phyloP scores from a whole-genome alignment of 331 rosid species.

The Acacia pycnantha region DNA sequence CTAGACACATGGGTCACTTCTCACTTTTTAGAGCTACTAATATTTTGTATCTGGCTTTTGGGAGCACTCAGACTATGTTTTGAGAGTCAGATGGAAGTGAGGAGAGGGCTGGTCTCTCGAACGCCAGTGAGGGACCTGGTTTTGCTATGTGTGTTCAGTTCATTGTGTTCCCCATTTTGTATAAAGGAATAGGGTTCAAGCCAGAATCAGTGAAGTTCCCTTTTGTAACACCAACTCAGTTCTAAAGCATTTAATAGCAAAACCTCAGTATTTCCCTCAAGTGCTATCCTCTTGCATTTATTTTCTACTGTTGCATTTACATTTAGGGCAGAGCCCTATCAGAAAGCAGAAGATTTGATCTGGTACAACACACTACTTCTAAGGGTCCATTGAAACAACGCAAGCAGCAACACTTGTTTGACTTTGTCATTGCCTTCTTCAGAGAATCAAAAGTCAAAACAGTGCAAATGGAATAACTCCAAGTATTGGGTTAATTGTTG shows the following conservation, averaged over 20 bases:
- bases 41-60: too few species aligned
- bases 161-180: not conserved
- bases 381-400: not conserved
- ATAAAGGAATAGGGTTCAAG: not conserved
- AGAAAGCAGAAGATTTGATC: not conserved
- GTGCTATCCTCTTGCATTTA: not conserved
- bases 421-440: not conserved
- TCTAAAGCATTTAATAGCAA: not conserved
- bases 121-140: too few species aligned
- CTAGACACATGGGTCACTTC: too few species aligned
- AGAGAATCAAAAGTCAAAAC: not conserved
- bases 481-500: not conserved
- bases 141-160: too few species aligned
- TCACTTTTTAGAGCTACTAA: too few species aligned
- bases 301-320: not conserved
- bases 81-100: not conserved
- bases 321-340: not conserved
- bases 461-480: not conserved
- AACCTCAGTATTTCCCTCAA: not conserved
- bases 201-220: not conserved
- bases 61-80: too few species aligned
- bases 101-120: not conserved
- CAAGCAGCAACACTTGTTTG: not conserved
- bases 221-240: not conserved
- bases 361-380: not conserved